Evolutionary conservation across 805 yeast genomes (phyloP).

Genomic region (Lipomyces chichibuensis): DNA sequence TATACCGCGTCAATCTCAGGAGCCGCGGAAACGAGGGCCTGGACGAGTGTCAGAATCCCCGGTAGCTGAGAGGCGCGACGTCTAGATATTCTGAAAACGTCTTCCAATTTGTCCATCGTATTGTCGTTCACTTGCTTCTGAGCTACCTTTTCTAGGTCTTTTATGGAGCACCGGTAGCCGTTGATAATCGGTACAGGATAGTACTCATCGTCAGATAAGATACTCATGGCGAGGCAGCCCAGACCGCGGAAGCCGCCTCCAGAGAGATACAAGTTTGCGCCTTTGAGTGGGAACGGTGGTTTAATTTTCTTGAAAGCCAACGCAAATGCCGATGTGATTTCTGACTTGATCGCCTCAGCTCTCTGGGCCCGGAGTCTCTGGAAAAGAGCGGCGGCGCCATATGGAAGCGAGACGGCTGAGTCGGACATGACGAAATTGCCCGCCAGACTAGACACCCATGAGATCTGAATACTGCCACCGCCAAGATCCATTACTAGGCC

Average conservation of each 20-base stretch:
- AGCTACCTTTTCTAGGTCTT: conserved; percentile 55
- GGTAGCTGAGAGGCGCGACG: conserved; percentile 69
- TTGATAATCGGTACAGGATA: conserved; percentile 73
- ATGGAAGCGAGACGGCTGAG: conserved; percentile 63
- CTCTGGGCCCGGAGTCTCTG: conserved; percentile 52
- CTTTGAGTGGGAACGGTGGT: conserved; percentile 40
- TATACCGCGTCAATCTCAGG: conserved; percentile 65
- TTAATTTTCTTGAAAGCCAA: conserved; percentile 35
- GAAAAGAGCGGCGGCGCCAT: conserved; percentile 72
- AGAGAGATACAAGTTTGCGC: conserved; percentile 65
- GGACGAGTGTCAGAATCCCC: conserved; percentile 64
- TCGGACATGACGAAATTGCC: conserved; percentile 61
- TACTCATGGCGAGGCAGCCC: conserved; percentile 54
- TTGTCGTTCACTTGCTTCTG: conserved; percentile 50
- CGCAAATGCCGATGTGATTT: conserved; percentile 56
- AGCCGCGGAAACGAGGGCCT: conserved; percentile 56
- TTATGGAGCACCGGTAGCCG: conserved; percentile 64
- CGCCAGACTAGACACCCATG: conserved; percentile 64
- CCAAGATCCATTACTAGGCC: conserved; percentile 77
- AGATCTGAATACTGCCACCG: conserved; percentile 68
- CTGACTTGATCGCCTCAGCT: conserved; percentile 40
- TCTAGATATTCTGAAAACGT: conserved; percentile 66
- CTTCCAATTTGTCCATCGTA: conserved; percentile 40
- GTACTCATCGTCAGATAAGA: conserved; percentile 49
- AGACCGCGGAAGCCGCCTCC: conserved; percentile 78